These are phyloP conservation scores for Cryptosporidium tyzzeri DNA, from an alignment of 169 alveolate species.

Conservation along the genomic window DNA sequence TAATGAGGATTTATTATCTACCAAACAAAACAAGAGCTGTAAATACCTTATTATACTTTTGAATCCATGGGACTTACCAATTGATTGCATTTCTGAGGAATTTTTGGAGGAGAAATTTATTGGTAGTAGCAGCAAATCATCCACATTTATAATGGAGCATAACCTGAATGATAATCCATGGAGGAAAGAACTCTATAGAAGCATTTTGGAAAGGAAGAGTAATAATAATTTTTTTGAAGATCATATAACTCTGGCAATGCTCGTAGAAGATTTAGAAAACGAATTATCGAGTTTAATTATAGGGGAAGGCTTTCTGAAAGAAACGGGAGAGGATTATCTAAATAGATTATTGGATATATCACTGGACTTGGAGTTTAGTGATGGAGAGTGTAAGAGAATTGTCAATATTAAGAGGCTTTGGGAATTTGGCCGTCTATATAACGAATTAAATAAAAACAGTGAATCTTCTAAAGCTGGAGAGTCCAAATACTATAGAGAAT, in stretches of 20 bases:
- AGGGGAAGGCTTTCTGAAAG: not conserved
- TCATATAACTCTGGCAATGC: not conserved
- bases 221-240: not conserved
- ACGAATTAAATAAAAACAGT: not conserved
- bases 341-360: constrained; percentile 8
- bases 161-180: not conserved
- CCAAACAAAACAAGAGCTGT: not conserved
- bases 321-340: constrained; percentile 1
- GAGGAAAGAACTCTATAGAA: constrained; percentile 4
- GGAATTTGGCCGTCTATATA: constrained; percentile 22
- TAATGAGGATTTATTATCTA: not conserved
- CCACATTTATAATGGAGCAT: not conserved
- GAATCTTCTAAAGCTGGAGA: not conserved
- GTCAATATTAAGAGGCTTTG: constrained; percentile 29
- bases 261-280: not conserved
- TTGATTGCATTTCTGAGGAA: not conserved
- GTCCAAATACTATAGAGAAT: constrained; percentile 18
- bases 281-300: not conserved
- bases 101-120: not conserved
- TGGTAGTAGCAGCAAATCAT: not conserved
- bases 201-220: not conserved
- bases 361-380: not conserved
- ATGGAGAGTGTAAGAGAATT: not conserved
- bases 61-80: constrained; percentile 36
- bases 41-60: constrained; percentile 11